Evolutionary conservation across 2,329 filamentous ascomycete species (phyloP), one percentile per base, ranked within the genome.

Genomic region (Elsinoe perseae): DNA sequence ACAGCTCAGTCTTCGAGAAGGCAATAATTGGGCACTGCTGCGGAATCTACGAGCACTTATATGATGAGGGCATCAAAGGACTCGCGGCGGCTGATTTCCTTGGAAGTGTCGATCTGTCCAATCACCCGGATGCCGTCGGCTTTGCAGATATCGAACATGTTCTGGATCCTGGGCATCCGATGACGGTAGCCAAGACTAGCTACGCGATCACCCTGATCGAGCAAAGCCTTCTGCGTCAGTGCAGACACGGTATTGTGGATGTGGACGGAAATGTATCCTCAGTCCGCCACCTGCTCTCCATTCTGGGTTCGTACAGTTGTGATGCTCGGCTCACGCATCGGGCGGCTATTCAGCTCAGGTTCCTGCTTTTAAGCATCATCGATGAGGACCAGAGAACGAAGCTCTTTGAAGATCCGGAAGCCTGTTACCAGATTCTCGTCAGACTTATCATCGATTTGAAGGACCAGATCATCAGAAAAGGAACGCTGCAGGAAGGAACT

Each of bases 21-120:
- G 48, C 23, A 20, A 18, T 52, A n/a, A 10, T 16, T 9, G 30
- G 23, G n/a, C 25, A 20, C n/a, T 52, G 38, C 48, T 52, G 27
- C 30, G 18, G 10, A 10, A 14, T 52, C 30, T 52, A 52, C 48
- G 48, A 52, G 28, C 10, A 52, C 28, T 25, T 52, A 30, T 52
- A 36, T 20, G 14, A 38, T n/a, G 20, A 34, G 7, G 48, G 27
- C 2, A 36, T 4, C 1, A 23, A 38, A 2, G 48, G 48, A 23
- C 18, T n/a, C 14, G 20, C 21, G n/a, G 30, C 32, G 7, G 28
- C 28, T 9, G 20, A n/a, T 2, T 16, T 52, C 3, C 20, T 52
- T 12, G 30, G 16, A 6, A 25, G 8, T 12, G 30, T 52, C 28
- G 28, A 34, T 12, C 18, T 36, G 10, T 16, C 28, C 7, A 30